A percentile compares a stretch with the other conserved stretches of the same genome.
Evolutionary conservation across 768 basidiomycete genomes (phyloP).

Genomic region (Hygrophoropsis aurantiaca): DNA sequence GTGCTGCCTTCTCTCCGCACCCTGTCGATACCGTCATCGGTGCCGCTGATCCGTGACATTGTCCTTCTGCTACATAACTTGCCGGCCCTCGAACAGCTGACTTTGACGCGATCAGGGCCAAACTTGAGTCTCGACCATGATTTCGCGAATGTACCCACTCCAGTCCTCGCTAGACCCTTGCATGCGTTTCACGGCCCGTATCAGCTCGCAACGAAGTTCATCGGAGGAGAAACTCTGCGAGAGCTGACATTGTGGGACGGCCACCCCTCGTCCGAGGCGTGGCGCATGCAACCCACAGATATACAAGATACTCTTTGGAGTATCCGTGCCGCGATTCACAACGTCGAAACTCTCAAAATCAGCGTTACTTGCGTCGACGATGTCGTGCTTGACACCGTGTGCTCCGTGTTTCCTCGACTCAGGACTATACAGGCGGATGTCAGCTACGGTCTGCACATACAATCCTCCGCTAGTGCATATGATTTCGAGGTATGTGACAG

Average conservation of each 20-base stretch:
- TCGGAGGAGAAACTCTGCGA: constrained; percentile 1
- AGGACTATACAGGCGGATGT: constrained; percentile 2
- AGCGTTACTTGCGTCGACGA: constrained; percentile 1
- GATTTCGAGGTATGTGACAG: constrained; percentile 1
- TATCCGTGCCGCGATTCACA: not conserved
- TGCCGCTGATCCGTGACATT: constrained; percentile 1
- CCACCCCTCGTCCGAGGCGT: not conserved
- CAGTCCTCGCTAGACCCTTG: not conserved
- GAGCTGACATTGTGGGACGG: constrained; percentile 3
- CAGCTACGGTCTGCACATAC: not conserved
- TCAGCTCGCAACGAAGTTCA: constrained; percentile 4
- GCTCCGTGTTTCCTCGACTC: constrained; percentile 1
- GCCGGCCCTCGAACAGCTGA: constrained; percentile 4
- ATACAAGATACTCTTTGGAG: not conserved
- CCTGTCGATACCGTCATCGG: constrained; percentile 4
- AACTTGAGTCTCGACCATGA: not conserved
- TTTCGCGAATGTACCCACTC: not conserved
- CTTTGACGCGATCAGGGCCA: not conserved
- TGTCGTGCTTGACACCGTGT: not conserved
- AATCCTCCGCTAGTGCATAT: not conserved
- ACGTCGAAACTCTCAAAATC: constrained; percentile 1
- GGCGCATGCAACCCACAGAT: not conserved
- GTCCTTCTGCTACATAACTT: not conserved
- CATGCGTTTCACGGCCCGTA: constrained; percentile 5
- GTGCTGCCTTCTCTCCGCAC: not conserved